Percentiles rank a stretch among this genome's conserved stretches.
Conservation (phyloP, 768 basidiomycete genomes). For the Antrodiella citrinella region DNA sequence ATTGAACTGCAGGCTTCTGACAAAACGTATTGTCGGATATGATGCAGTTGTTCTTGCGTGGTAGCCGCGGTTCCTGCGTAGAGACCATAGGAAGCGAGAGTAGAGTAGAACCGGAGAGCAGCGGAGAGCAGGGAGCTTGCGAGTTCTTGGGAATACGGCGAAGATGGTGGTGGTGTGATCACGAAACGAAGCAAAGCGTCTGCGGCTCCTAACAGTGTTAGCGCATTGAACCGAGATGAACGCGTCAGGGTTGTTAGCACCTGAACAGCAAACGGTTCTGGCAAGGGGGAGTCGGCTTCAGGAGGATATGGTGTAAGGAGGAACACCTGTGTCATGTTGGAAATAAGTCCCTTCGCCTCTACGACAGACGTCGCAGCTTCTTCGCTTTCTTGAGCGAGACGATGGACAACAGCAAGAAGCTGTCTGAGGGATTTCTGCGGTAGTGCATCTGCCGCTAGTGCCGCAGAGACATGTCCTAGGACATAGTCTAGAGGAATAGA, state of each 20-base stretch:
- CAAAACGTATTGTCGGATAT: conserved; percentile 39
- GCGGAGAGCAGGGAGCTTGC: conserved; percentile 41
- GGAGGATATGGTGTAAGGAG: conserved; percentile 45
- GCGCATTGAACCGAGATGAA: conserved; percentile 65
- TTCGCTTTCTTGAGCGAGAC: conserved; percentile 55
- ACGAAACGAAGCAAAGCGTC: conserved; percentile 72
- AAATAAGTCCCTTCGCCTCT: conserved; percentile 42
- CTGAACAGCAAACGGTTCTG: conserved; percentile 46
- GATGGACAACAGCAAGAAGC: conserved; percentile 49
- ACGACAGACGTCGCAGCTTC: conserved; percentile 42
- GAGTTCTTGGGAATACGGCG: conserved; percentile 27
- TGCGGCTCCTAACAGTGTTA: conserved; percentile 41
- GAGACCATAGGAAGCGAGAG: conserved; percentile 72
- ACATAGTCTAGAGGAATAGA: conserved; percentile 35
- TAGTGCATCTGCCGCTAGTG: conserved; percentile 32
- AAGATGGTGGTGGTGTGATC: conserved; percentile 25
- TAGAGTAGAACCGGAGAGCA: conserved; percentile 56
- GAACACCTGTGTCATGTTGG: conserved; percentile 46
- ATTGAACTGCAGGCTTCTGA: conserved; percentile 29
- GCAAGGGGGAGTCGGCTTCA: conserved; percentile 4
- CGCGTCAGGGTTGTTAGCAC: conserved; percentile 48
- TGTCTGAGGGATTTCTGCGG: conserved; percentile 44
- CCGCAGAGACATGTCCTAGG: conserved; percentile 41
- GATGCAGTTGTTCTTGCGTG: conserved; percentile 46
- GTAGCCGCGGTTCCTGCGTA: conserved; percentile 62